A percentile compares a stretch with the other conserved stretches of the same genome.
phyloP scores from a whole-genome alignment of 768 basidiomycete species.

The Polyporus arcularius region DNA sequence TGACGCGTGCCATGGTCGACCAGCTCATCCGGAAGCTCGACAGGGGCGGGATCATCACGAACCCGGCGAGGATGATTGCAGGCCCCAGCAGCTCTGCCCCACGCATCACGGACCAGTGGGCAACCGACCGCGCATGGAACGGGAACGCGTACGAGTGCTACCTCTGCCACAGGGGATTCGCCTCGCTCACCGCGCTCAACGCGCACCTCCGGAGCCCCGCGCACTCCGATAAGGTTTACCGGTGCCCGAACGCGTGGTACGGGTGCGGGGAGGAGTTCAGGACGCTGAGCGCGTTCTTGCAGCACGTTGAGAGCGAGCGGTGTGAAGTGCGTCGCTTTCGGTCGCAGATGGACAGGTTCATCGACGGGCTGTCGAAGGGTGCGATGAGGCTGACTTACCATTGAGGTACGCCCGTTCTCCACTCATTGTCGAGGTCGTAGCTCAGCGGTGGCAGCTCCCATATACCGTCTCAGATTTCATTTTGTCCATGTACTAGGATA shows the following conservation, averaged over 20 bases:
- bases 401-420: no score
- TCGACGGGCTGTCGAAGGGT: constrained; percentile 25
- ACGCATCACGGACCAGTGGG: constrained; percentile 33
- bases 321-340: constrained; percentile 57
- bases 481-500: no score
- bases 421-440: no score
- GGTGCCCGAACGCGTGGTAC: constrained; percentile 45
- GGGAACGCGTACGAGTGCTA: constrained; percentile 58
- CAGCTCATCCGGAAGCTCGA: constrained; percentile 45
- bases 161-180: constrained; percentile 51
- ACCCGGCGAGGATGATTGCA: constrained; percentile 52
- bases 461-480: no score
- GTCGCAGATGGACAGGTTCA: constrained; percentile 36
- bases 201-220: constrained; percentile 64
- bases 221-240: constrained; percentile 54
- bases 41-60: constrained; percentile 49
- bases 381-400: no score
- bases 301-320: constrained; percentile 64
- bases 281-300: constrained; percentile 58
- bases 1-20: constrained; percentile 39
- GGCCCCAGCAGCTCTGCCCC: constrained; percentile 21
- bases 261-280: constrained; percentile 46
- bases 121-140: constrained; percentile 44
- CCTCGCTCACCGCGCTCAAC: constrained; percentile 49
- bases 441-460: no score